A percentile compares a stretch with the other conserved stretches of the same genome.
phyloP scores from a whole-genome alignment of 768 basidiomycete genomes.

The Calocybe gangraenosa region DNA sequence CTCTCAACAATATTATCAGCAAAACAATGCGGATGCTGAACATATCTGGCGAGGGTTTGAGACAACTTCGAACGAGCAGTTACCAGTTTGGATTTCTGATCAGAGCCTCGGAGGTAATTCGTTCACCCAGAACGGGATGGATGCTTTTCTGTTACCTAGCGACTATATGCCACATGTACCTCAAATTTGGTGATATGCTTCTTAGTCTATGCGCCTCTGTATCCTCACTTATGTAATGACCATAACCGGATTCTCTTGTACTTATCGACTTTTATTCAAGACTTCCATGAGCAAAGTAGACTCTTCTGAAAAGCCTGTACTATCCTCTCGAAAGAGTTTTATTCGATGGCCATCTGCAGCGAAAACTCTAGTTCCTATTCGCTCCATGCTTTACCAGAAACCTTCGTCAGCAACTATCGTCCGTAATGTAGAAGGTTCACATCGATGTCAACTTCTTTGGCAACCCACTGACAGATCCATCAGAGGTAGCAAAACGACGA shows the following conservation, averaged over 20 bases:
- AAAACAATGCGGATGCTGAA: conserved; percentile 43
- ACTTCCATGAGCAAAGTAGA: background rate
- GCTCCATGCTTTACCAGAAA: conserved; percentile 27
- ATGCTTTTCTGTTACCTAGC: conserved; percentile 75
- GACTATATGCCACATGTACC: conserved; percentile 69
- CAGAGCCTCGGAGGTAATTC: conserved; percentile 73
- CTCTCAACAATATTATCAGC: conserved; percentile 23
- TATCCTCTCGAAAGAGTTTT: background rate
- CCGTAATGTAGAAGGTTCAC: conserved; percentile 44
- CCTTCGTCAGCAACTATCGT: conserved; percentile 31
- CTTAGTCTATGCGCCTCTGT: background rate
- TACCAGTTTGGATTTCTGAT: conserved; percentile 85
- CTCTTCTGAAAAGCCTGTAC: background rate
- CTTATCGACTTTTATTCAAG: too few relatives aligned
- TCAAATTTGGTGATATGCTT: conserved; percentile 63
- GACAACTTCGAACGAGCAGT: conserved; percentile 64
- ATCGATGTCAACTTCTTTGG: background rate
- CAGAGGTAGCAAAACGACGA: conserved; percentile 45
- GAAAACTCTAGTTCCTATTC: conserved; percentile 16
- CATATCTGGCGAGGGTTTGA: conserved; percentile 77
- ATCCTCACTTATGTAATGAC: conserved; percentile 15
- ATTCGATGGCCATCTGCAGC: conserved; percentile 10
- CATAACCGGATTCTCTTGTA: background rate
- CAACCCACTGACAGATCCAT: background rate
- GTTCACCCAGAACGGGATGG: conserved; percentile 79